phyloP scores from a whole-genome alignment of 352 stramenopile species.

The Phytopythium kandeliae region DNA sequence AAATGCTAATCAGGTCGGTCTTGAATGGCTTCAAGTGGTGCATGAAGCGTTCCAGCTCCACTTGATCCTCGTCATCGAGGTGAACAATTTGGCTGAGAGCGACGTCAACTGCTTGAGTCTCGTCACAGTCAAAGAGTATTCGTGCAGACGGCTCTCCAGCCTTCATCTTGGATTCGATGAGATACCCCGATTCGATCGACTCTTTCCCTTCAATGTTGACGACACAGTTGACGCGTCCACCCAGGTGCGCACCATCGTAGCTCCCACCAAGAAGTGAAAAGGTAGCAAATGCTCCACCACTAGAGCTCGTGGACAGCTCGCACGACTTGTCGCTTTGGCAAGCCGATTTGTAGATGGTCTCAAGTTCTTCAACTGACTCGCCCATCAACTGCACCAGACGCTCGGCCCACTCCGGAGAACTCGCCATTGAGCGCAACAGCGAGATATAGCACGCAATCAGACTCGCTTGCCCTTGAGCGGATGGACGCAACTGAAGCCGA shows the following conservation, averaged over 20 bases:
- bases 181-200: conserved; percentile 60
- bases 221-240: conserved; percentile 59
- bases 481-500: conserved; percentile 37
- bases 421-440: conserved; percentile 30
- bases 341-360: not conserved
- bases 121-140: conserved; percentile 68
- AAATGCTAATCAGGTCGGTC: conserved; percentile 21
- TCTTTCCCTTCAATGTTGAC: conserved; percentile 74
- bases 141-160: conserved; percentile 32
- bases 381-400: conserved; percentile 23
- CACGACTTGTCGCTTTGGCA: not conserved
- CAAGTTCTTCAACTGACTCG: conserved; percentile 7
- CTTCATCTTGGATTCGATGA: conserved; percentile 46
- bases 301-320: not conserved
- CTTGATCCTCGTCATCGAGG: conserved; percentile 33
- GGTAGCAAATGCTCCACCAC: conserved; percentile 28
- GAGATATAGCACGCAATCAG: conserved; percentile 42
- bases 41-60: conserved; percentile 41
- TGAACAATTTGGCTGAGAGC: conserved; percentile 41
- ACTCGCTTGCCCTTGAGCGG: conserved; percentile 33
- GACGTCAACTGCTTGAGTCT: conserved; percentile 42
- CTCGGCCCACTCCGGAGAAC: conserved; percentile 24
- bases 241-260: conserved; percentile 41
- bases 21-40: conserved; percentile 22
- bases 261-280: conserved; percentile 51